Conservation (phyloP, 176 grass and related monocot species). For the Juncus inflexus region DNA sequence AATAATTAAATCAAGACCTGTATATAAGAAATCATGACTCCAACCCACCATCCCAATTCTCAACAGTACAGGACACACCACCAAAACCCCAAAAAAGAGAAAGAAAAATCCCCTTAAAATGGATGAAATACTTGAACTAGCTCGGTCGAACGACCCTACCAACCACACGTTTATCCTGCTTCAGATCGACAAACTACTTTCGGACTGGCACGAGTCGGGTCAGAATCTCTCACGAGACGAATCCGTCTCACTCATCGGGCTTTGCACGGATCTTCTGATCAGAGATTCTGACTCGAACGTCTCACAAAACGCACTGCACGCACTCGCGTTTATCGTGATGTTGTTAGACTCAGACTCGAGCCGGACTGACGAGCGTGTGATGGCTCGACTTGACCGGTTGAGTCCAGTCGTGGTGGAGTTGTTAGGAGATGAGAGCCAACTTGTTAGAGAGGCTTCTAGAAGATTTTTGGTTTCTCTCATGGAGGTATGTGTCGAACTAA, state of each 20-base stretch:
- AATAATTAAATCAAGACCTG: too few species aligned
- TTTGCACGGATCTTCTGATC: constrained; percentile 34
- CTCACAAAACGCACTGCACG: constrained; percentile 35
- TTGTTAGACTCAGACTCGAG: background rate
- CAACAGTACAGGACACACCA: background rate
- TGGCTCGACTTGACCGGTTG: constrained; percentile 36
- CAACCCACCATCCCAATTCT: too few species aligned
- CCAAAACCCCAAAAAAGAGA: constrained; percentile 5
- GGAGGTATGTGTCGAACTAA: constrained; percentile 42
- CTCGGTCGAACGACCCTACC: constrained; percentile 1
- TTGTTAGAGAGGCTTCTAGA: constrained; percentile 59
- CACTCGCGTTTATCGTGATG: constrained; percentile 26
- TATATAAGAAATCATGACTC: too few species aligned
- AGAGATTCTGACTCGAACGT: constrained; percentile 21
- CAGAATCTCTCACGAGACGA: constrained; percentile 16
- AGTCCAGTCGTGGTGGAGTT: constrained; percentile 39
- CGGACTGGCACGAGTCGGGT: constrained; percentile 26
- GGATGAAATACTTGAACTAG: constrained; percentile 19
- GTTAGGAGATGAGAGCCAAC: constrained; percentile 49
- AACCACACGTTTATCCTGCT: background rate
- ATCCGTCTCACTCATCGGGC: constrained; percentile 30
- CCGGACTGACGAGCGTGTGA: constrained; percentile 29
- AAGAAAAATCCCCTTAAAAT: background rate
- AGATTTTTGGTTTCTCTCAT: constrained; percentile 59
- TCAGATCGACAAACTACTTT: constrained; percentile 2